Percentiles rank a stretch among this genome's conserved stretches.
phyloP scores from a whole-genome alignment of 2,329 filamentous ascomycete species.

The Purpureocillium takamizusanense region DNA sequence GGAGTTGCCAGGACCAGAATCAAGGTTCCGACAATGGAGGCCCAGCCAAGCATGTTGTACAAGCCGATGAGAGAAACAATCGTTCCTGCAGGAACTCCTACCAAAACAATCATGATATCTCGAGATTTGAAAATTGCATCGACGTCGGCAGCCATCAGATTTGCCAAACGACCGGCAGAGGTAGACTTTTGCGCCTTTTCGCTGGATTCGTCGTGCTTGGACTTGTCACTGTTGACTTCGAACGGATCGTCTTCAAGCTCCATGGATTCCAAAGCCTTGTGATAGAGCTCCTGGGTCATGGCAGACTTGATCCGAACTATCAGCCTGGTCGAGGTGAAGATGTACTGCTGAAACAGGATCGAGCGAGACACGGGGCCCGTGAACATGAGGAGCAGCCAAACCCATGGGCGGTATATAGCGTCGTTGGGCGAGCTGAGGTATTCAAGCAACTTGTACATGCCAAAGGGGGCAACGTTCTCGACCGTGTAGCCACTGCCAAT shows the following conservation, averaged over 20 bases:
- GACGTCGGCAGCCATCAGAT: slow-evolving; percentile 50
- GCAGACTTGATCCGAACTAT: slow-evolving; percentile 47
- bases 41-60: slow-evolving; percentile 47
- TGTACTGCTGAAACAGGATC: slow-evolving; percentile 45
- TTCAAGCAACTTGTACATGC: slow-evolving; percentile 42
- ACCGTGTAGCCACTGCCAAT: slow-evolving; percentile 25
- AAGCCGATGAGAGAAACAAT: slow-evolving; percentile 39
- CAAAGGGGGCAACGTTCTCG: slow-evolving; percentile 43
- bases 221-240: slow-evolving; percentile 16
- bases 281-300: slow-evolving; percentile 50
- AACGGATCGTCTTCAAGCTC: slow-evolving; percentile 47
- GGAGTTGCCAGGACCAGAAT: slow-evolving; percentile 38
- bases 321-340: slow-evolving; percentile 47
- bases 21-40: slow-evolving; percentile 41
- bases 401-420: slow-evolving; percentile 36
- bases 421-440: slow-evolving; percentile 38
- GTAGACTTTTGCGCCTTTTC: slow-evolving; percentile 23
- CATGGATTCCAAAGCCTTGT: slow-evolving; percentile 45
- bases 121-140: slow-evolving; percentile 43
- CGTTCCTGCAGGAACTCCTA: slow-evolving; percentile 38
- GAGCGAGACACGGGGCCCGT: slow-evolving; percentile 38
- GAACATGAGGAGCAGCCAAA: slow-evolving; percentile 47
- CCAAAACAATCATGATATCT: slow-evolving; percentile 37
- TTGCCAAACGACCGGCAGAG: slow-evolving; percentile 42
- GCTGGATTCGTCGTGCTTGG: slow-evolving; percentile 14